phyloP scores from a whole-genome alignment of 2,329 filamentous ascomycete genomes.

The Seiridium cupressi region DNA sequence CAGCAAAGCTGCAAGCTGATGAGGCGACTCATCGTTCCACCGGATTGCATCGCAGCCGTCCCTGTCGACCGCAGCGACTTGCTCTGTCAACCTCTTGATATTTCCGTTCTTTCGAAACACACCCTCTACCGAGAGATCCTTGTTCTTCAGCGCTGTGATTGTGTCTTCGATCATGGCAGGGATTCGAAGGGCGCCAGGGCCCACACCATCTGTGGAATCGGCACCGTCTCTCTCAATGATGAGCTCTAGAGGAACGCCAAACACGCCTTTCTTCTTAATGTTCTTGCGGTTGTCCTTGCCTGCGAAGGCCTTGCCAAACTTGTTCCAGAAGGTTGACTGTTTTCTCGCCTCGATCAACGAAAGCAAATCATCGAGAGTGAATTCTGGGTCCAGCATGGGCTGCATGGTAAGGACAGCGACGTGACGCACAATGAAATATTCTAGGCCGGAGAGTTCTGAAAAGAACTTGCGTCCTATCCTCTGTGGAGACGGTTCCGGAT shows the following conservation, averaged over 20 bases:
- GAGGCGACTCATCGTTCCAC: slow-evolving; percentile 82
- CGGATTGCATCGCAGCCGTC: slow-evolving; percentile 84
- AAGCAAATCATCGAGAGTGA: slow-evolving; percentile 90
- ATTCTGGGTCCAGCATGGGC: slow-evolving; percentile 83
- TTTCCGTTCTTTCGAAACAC: slow-evolving; percentile 99
- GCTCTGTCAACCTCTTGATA: slow-evolving; percentile 86
- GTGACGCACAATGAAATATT: slow-evolving; percentile 97
- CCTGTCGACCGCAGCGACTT: slow-evolving; percentile 81
- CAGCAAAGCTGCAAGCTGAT: slow-evolving; percentile 88
- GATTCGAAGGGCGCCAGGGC: slow-evolving; percentile 84
- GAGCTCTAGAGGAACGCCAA: slow-evolving; percentile 83
- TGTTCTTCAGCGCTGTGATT: slow-evolving; percentile 91
- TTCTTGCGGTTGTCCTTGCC: slow-evolving; percentile 78
- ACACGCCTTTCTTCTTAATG: slow-evolving; percentile 89
- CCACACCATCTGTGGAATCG: slow-evolving; percentile 96
- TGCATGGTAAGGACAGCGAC: slow-evolving; percentile 95
- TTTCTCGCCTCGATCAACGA: slow-evolving; percentile 92
- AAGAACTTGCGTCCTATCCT: slow-evolving; percentile 77
- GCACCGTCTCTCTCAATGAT: slow-evolving; percentile 92
- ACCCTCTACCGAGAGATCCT: slow-evolving; percentile 98
- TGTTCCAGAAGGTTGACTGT: slow-evolving; percentile 91
- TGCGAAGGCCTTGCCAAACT: slow-evolving; percentile 88
- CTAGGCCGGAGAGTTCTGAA: slow-evolving; percentile 88
- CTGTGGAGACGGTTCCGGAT: slow-evolving; percentile 51
- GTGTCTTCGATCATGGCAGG: slow-evolving; percentile 95